phyloP scores from a whole-genome alignment of 2,329 filamentous ascomycete genomes.

The Cadophora luteo-olivacea region DNA sequence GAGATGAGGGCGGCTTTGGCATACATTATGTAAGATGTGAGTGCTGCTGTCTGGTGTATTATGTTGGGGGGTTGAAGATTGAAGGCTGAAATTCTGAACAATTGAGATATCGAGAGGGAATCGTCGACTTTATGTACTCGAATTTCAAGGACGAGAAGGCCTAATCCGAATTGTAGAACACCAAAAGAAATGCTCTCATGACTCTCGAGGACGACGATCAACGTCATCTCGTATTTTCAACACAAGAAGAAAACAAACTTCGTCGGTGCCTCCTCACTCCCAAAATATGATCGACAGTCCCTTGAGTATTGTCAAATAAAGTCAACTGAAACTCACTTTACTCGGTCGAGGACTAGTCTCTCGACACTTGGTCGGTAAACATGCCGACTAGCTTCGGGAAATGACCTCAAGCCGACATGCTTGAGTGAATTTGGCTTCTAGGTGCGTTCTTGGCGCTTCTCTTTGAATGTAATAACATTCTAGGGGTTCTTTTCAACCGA shows the following conservation, averaged over 20 bases:
- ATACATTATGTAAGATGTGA: conserved; percentile 26
- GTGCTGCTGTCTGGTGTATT: not conserved
- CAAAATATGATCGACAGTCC: not conserved
- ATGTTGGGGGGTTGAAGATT: conserved; percentile 1
- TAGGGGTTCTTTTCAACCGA: not conserved
- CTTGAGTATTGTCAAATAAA: not conserved
- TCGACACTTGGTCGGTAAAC: not conserved
- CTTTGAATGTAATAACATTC: not conserved
- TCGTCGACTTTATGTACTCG: not conserved
- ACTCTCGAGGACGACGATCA: not conserved
- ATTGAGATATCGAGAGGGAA: not conserved
- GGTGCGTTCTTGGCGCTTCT: not conserved
- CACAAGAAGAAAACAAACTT: not conserved
- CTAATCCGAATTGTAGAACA: not conserved
- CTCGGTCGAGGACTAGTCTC: not conserved
- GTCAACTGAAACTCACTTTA: not conserved
- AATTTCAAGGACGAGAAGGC: not conserved
- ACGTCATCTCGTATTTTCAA: not conserved
- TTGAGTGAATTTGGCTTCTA: not conserved
- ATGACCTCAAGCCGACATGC: conserved; percentile 3
- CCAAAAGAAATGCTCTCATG: too few relatives aligned
- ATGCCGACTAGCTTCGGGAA: not conserved
- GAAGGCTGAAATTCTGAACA: too few relatives aligned
- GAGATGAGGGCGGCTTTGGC: conserved; percentile 31
- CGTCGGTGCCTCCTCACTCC: not conserved